Evolutionary conservation across 495 filamentous ascomycete genomes (phyloP).

Genomic region (Oidiodendron maius): DNA sequence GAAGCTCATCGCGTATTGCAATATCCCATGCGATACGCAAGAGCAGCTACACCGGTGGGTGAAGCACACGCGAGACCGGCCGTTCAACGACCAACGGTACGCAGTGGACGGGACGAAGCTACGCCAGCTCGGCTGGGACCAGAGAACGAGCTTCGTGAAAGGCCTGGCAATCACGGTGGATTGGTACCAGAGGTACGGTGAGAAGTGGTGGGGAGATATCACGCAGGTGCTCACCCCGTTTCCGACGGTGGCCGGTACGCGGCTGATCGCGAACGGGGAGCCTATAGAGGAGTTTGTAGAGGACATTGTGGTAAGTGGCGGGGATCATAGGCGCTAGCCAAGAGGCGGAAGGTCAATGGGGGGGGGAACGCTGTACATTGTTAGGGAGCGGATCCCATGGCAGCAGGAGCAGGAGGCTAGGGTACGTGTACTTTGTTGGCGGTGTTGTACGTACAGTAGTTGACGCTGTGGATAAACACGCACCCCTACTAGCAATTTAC

Average conservation of each 20-base stretch:
- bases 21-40: slow-evolving; percentile 32
- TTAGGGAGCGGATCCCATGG: too few species aligned
- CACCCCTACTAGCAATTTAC: too few species aligned
- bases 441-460: too few species aligned
- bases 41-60: slow-evolving; percentile 49
- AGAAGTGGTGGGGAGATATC: slow-evolving; percentile 71
- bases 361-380: too few species aligned
- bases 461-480: too few species aligned
- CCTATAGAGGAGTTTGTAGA: slow-evolving; percentile 36
- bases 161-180: slow-evolving; percentile 60
- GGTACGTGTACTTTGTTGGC: too few species aligned
- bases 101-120: slow-evolving; percentile 64
- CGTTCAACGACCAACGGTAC: slow-evolving; percentile 68
- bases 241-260: slow-evolving; percentile 44
- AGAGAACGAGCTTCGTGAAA: slow-evolving; percentile 52
- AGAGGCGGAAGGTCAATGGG: slow-evolving; percentile 22
- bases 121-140: slow-evolving; percentile 58
- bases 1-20: slow-evolving; percentile 48
- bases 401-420: too few species aligned
- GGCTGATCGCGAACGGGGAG: slow-evolving; percentile 44
- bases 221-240: slow-evolving; percentile 54
- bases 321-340: slow-evolving; percentile 19
- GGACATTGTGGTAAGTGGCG: slow-evolving; percentile 18
- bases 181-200: slow-evolving; percentile 60
- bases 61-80: slow-evolving; percentile 60